These are phyloP conservation scores for Exophiala phaeomuriformis DNA, from an alignment of 2,329 filamentous ascomycete species.

Conservation along the genomic window DNA sequence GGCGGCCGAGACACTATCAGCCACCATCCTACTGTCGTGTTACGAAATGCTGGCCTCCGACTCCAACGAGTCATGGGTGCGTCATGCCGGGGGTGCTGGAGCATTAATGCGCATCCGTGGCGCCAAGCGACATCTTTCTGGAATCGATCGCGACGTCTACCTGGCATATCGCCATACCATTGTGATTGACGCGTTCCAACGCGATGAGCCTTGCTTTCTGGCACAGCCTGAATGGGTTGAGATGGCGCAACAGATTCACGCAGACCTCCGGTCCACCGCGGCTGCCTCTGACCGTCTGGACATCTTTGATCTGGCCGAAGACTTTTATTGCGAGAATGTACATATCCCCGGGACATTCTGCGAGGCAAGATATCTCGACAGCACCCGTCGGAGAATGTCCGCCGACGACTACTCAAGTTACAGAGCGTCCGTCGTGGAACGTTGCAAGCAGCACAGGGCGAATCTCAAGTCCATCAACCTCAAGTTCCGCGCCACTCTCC, in stretches of 20 bases:
- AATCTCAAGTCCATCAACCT: conserved; percentile 22
- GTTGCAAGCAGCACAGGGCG: conserved; percentile 14
- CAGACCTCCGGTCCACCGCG: conserved; percentile 21
- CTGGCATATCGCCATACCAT: conserved; percentile 34
- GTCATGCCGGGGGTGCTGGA: conserved; percentile 33
- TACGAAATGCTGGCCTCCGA: conserved; percentile 36
- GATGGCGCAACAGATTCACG: conserved; percentile 30
- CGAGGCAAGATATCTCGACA: conserved; percentile 3
- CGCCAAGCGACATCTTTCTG: conserved; percentile 30
- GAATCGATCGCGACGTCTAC: conserved; percentile 33
- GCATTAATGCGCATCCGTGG: conserved; percentile 33
- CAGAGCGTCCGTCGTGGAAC: conserved; percentile 4
- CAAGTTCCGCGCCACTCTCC: conserved; percentile 16
- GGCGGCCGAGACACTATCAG: conserved; percentile 32
- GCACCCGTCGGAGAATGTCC: conserved; percentile 1
- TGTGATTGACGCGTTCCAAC: conserved; percentile 32
- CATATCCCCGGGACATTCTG: conserved; percentile 14
- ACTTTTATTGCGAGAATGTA: conserved; percentile 23
- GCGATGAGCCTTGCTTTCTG: conserved; percentile 33
- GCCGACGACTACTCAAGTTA: conserved; percentile 4
- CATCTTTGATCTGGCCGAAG: conserved; percentile 24
- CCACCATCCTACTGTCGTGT: conserved; percentile 33
- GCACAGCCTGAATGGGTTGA: conserved; percentile 33
- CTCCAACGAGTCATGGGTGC: conserved; percentile 33
- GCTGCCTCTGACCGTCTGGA: conserved; percentile 14